phyloP scores from a whole-genome alignment of 2,329 filamentous ascomycete genomes.

The Boeremia lycopersici region DNA sequence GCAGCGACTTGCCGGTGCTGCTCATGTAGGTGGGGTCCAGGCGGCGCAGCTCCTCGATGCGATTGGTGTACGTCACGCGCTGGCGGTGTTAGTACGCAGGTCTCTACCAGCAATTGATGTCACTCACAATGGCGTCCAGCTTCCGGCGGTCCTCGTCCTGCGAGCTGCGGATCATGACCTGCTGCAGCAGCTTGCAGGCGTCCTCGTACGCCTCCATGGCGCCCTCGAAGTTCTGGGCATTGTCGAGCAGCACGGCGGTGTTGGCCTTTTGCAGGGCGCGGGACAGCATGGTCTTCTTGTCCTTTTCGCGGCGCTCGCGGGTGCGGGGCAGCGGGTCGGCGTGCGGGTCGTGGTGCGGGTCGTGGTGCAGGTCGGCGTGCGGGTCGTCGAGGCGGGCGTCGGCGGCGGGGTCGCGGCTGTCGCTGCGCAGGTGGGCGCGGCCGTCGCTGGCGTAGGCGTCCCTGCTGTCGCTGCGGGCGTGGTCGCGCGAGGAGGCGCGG shows the following conservation, averaged over 20 bases:
- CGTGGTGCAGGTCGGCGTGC: conserved; percentile 18
- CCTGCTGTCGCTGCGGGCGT: conserved; percentile 21
- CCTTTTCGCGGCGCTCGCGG: conserved; percentile 54
- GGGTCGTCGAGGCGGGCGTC: conserved; percentile 43
- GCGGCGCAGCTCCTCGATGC: conserved; percentile 84
- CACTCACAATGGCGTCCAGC: conserved; percentile 87
- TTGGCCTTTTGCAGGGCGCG: conserved; percentile 94
- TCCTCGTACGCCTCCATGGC: conserved; percentile 90
- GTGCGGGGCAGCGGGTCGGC: conserved; percentile 38
- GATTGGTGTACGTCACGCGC: conserved; percentile 87
- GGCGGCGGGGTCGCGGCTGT: conserved; percentile 31
- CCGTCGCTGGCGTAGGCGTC: conserved; percentile 33
- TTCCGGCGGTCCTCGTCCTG: conserved; percentile 88
- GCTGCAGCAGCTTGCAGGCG: conserved; percentile 84
- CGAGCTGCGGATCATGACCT: conserved; percentile 83
- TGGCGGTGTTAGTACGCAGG: conserved; percentile 46
- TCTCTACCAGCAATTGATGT: background rate
- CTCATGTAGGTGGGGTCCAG: conserved; percentile 64
- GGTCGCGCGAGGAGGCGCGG: conserved; percentile 24
- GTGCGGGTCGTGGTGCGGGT: conserved; percentile 16
- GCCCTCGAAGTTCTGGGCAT: conserved; percentile 91
- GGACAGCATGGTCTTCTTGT: conserved; percentile 94
- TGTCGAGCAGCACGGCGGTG: conserved; percentile 92
- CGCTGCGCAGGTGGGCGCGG: conserved; percentile 27
- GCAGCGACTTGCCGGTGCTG: conserved; percentile 73